Percentiles rank a stretch among this genome's conserved stretches.
Evolutionary conservation across 192 early-diverging fungal species (phyloP).

Genomic region (Rhizoclosmatium globosum): DNA sequence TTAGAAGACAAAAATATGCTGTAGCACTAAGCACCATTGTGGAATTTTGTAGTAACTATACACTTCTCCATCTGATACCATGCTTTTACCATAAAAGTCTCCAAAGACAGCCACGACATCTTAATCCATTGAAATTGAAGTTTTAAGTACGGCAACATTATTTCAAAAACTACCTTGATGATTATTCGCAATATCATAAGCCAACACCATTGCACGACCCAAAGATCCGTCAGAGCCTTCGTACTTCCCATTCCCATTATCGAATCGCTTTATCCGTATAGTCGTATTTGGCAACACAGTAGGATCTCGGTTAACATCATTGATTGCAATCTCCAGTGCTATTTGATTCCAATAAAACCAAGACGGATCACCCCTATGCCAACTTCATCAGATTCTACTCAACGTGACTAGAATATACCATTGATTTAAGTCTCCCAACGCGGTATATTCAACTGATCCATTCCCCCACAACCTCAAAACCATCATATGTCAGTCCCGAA

Average conservation of each 20-base stretch:
- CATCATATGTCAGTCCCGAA: neutral
- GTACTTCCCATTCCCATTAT: neutral
- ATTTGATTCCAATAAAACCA: constrained; percentile 11
- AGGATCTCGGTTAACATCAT: constrained; percentile 2
- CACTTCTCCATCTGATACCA: neutral
- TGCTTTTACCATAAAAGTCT: neutral
- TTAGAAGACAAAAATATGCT: no score
- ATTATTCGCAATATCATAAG: neutral
- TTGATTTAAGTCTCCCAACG: neutral
- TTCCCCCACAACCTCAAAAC: neutral
- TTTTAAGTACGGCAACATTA: neutral
- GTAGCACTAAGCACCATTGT: no score
- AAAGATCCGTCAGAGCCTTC: neutral
- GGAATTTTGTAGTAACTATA: constrained; percentile 6
- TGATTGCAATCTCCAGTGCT: neutral
- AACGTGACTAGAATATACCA: neutral
- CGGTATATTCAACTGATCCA: neutral
- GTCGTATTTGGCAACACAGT: constrained; percentile 7
- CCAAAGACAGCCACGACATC: constrained; percentile 8
- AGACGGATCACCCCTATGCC: neutral
- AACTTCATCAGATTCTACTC: no score
- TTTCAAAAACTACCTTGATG: neutral
- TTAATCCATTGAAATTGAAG: neutral
- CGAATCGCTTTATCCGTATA: constrained; percentile 2
- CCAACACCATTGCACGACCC: neutral